phyloP scores from a whole-genome alignment of 1,284 basidiomycete species.

The Fomitiporia mediterranea region DNA sequence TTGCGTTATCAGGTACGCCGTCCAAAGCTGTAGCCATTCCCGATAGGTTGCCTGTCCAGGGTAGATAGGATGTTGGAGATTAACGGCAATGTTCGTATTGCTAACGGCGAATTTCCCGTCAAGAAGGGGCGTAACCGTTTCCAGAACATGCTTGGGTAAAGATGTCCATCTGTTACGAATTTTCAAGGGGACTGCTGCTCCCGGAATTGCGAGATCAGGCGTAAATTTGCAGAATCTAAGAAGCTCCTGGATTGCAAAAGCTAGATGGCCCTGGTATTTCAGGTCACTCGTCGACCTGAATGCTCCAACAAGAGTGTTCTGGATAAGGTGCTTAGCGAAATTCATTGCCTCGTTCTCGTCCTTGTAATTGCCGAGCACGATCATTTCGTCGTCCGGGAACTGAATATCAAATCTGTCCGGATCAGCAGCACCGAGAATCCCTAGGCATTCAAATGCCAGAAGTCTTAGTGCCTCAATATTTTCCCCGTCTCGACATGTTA shows the following conservation, averaged over 20 bases:
- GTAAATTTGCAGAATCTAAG: constrained; percentile 87
- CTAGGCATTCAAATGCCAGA: constrained; percentile 86
- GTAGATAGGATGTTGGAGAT: constrained; percentile 73
- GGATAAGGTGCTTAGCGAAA: constrained; percentile 86
- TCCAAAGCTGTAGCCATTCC: constrained; percentile 96
- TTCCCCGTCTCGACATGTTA: constrained; percentile 76
- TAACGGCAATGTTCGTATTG: constrained; percentile 31
- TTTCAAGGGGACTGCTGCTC: constrained; percentile 51
- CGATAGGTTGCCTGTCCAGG: constrained; percentile 74
- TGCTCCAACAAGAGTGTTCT: constrained; percentile 84
- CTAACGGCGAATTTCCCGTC: constrained; percentile 63
- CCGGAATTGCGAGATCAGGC: constrained; percentile 55
- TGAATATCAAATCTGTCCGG: constrained; percentile 86
- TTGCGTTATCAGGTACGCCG: constrained; percentile 75
- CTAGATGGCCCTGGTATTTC: constrained; percentile 85
- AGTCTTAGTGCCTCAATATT: constrained; percentile 64
- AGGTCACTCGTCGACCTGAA: constrained; percentile 94
- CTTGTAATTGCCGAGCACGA: constrained; percentile 79
- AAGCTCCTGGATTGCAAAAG: constrained; percentile 92
- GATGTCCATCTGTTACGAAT: constrained; percentile 72
- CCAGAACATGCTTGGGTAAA: constrained; percentile 81
- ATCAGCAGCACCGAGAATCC: constrained; percentile 92
- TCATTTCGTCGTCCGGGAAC: constrained; percentile 58
- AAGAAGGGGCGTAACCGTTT: constrained; percentile 87
- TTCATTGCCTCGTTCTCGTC: constrained; percentile 75